Conservation (phyloP, 495 filamentous ascomycete species). For the Penicillium bovifimosum region DNA sequence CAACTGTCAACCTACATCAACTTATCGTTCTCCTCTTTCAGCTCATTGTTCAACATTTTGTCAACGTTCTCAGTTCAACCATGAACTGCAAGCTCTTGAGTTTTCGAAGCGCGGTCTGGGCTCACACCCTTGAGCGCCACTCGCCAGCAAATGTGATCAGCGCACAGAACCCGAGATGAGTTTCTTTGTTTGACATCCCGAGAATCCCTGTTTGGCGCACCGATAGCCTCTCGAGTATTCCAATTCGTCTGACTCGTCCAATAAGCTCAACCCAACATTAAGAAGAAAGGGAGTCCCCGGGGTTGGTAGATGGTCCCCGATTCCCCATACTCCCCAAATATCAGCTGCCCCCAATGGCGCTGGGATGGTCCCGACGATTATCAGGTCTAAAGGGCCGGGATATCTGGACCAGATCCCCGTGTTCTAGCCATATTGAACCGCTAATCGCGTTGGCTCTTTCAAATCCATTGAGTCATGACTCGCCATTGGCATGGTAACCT, state of each 20-base stretch:
- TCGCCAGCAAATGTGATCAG: not conserved
- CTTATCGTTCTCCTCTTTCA: not conserved
- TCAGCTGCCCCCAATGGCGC: not conserved
- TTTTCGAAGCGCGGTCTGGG: not conserved
- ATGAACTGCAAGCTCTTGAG: not conserved
- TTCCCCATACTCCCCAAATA: not conserved
- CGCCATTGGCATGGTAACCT: not conserved
- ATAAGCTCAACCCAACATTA: conserved; percentile 1
- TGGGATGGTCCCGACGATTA: not conserved
- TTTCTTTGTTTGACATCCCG: conserved; percentile 15
- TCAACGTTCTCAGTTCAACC: not conserved
- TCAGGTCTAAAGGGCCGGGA: not conserved
- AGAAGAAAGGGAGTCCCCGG: not conserved
- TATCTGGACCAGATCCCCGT: not conserved
- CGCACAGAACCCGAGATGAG: not conserved
- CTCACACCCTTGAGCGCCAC: not conserved
- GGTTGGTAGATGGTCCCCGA: not conserved
- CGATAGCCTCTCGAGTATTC: conserved; percentile 6
- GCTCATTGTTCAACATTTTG: not conserved
- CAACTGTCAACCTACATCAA: not conserved
- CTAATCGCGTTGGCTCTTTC: not conserved
- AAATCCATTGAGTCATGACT: not conserved
- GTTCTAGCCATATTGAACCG: not conserved
- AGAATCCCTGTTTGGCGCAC: conserved; percentile 12
- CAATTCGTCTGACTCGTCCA: not conserved